A percentile compares a stretch with the other conserved stretches of the same genome.
Evolutionary conservation across 495 filamentous ascomycete species (phyloP).

Genomic region (Letharia lupina): DNA sequence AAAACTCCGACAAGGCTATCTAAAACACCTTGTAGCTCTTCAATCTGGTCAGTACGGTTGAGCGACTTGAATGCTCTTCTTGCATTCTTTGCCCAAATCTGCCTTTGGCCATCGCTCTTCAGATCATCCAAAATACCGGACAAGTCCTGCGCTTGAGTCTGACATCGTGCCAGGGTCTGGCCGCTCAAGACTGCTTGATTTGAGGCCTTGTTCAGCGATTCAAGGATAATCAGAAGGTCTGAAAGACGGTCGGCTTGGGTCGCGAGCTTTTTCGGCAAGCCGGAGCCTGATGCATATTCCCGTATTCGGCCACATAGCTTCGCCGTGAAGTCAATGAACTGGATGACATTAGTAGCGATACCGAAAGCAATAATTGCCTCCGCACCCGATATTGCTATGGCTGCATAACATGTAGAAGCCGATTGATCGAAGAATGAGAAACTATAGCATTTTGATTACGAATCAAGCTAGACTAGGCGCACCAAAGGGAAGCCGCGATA

Average conservation of each 20-base stretch:
- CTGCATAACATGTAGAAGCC: not conserved
- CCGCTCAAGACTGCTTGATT: not conserved
- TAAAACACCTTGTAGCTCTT: constrained; percentile 12
- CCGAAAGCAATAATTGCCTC: constrained; percentile 19
- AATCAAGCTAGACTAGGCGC: not conserved
- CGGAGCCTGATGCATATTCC: constrained; percentile 16
- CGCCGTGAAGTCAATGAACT: constrained; percentile 19
- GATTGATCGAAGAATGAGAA: not conserved
- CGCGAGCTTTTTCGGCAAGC: constrained; percentile 14
- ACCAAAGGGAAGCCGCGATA: not conserved
- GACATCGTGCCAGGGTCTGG: not conserved
- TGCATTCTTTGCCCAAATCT: constrained; percentile 8
- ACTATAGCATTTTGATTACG: not conserved
- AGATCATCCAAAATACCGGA: constrained; percentile 10
- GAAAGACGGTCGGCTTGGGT: constrained; percentile 16
- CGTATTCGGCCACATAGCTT: constrained; percentile 17
- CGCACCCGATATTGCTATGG: constrained; percentile 10
- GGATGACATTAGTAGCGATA: constrained; percentile 19
- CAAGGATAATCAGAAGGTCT: constrained; percentile 9
- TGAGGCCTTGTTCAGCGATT: not conserved
- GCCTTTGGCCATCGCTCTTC: constrained; percentile 6
- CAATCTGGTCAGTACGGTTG: constrained; percentile 10
- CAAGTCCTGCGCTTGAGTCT: constrained; percentile 7
- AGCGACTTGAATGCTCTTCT: constrained; percentile 14
- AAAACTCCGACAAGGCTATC: constrained; percentile 11